Conservation (phyloP, 2,329 filamentous ascomycete species). For the Hymenoscyphus infarciens region DNA sequence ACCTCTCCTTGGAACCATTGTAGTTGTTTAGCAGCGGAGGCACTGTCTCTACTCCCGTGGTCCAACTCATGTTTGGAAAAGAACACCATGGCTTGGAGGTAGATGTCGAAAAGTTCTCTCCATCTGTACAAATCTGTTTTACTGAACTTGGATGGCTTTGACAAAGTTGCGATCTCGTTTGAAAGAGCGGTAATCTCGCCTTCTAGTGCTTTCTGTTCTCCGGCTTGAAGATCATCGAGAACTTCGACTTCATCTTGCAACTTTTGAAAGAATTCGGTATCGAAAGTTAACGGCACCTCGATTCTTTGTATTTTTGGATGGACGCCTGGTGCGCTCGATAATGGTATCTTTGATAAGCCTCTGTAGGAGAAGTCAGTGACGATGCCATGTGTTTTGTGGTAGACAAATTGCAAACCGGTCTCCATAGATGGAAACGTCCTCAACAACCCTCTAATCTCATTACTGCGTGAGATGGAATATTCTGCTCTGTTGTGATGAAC, state of each 20-base stretch:
- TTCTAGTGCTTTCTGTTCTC: conserved; percentile 61
- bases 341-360: not conserved
- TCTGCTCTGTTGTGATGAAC: no score
- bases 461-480: no score
- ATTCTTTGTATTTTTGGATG: conserved; percentile 37
- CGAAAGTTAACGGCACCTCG: conserved; percentile 74
- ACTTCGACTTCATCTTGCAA: conserved; percentile 68
- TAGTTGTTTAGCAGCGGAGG: conserved; percentile 58
- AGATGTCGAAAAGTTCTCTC: conserved; percentile 79
- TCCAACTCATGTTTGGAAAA: conserved; percentile 73
- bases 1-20: conserved; percentile 70
- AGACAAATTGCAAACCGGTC: not conserved
- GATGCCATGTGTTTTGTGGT: not conserved
- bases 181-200: conserved; percentile 62
- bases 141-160: conserved; percentile 59
- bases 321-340: not conserved
- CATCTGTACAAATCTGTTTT: conserved; percentile 69
- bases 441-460: no score
- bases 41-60: conserved; percentile 63
- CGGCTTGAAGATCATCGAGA: conserved; percentile 61
- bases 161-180: conserved; percentile 54
- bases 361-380: not conserved
- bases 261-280: conserved; percentile 75
- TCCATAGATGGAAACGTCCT: no score
- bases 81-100: conserved; percentile 76